Evolutionary conservation across 2,329 filamentous ascomycete genomes (phyloP).

Genomic region (Ophiocordyceps sinensis): DNA sequence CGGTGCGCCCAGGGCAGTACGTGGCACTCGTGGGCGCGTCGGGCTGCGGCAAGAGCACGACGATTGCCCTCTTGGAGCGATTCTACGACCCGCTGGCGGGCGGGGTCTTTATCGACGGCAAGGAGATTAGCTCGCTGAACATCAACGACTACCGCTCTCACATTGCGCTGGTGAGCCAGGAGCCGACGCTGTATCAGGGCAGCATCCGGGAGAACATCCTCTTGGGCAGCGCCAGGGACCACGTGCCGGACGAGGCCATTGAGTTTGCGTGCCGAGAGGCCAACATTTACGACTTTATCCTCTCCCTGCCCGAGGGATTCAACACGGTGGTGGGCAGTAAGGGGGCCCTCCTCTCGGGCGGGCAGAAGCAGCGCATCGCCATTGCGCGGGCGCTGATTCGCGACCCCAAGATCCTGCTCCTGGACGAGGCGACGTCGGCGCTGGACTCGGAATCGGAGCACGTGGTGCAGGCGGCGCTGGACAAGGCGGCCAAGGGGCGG

Average conservation of each 20-base stretch:
- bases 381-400: conserved; percentile 84
- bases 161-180: conserved; percentile 82
- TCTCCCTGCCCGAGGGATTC: conserved; percentile 74
- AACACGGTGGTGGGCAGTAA: conserved; percentile 77
- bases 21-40: conserved; percentile 86
- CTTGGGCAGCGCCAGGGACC: conserved; percentile 53
- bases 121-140: conserved; percentile 68
- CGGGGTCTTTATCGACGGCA: conserved; percentile 66
- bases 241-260: conserved; percentile 57
- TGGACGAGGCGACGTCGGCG: conserved; percentile 70
- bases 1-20: conserved; percentile 64
- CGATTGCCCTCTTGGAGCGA: conserved; percentile 79
- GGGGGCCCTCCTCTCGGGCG: conserved; percentile 72
- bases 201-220: conserved; percentile 84
- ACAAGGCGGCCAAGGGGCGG: conserved; percentile 68
- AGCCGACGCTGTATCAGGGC: conserved; percentile 88
- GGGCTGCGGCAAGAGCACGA: conserved; percentile 88
- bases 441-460: conserved; percentile 66
- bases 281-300: conserved; percentile 86
- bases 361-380: conserved; percentile 88
- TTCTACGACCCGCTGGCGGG: conserved; percentile 86
- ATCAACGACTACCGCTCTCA: conserved; percentile 73
- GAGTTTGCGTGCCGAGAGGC: conserved; percentile 73
- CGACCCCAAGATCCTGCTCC: conserved; percentile 74
- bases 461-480: conserved; percentile 66